These are phyloP conservation scores for Podospora appendiculata DNA, from an alignment of 495 filamentous ascomycete species.

Conservation along the genomic window DNA sequence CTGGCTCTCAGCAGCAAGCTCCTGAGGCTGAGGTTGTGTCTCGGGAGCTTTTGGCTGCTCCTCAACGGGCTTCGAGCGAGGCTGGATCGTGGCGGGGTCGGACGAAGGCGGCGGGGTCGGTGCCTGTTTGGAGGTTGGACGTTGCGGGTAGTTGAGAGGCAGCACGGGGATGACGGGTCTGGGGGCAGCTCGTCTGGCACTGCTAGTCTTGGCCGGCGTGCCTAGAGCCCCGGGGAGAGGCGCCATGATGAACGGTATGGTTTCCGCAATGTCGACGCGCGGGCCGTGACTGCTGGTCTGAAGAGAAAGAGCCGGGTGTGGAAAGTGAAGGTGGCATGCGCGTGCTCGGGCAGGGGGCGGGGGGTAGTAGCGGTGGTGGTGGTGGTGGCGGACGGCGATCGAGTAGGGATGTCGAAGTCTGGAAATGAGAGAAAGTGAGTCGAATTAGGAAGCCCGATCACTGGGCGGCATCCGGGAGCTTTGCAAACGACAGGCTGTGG, in stretches of 20 bases:
- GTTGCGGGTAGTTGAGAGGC: conserved; percentile 23
- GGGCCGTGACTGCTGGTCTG: neutral
- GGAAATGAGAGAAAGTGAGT: neutral
- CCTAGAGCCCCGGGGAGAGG: conserved; percentile 13
- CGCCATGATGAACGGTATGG: conserved; percentile 16
- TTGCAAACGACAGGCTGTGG: neutral
- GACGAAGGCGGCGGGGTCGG: conserved; percentile 2
- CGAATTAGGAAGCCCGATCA: conserved; percentile 4
- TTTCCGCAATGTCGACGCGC: too few relatives aligned
- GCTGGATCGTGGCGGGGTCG: neutral
- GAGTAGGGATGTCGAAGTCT: neutral
- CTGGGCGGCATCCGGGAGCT: conserved; percentile 8
- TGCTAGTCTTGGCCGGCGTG: conserved; percentile 13
- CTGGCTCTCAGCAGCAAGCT: neutral
- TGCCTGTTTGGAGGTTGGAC: conserved; percentile 9
- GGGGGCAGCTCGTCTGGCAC: conserved; percentile 7
- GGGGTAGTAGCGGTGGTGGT: neutral
- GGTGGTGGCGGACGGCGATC: neutral
- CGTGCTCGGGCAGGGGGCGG: neutral
- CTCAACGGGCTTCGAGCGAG: neutral
- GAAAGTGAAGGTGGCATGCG: neutral
- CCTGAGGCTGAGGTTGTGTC: neutral
- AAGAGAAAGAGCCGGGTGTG: neutral
- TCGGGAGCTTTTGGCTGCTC: conserved; percentile 1
- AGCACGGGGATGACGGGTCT: conserved; percentile 20